phyloP scores from a whole-genome alignment of 495 filamentous ascomycete species.

The Aspergillus steynii region DNA sequence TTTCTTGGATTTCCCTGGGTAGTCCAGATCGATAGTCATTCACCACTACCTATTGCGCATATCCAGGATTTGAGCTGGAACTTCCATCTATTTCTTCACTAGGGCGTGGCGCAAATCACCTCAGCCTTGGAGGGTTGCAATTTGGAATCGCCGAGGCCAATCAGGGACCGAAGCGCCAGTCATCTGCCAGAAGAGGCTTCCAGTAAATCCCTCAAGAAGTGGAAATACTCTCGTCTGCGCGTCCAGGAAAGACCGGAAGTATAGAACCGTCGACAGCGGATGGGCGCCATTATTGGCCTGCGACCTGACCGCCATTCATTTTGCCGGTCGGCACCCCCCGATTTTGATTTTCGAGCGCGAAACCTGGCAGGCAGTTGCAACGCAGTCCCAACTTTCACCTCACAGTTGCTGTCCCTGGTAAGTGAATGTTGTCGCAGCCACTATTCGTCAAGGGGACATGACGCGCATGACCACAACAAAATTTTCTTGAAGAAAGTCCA shows the following conservation, averaged over 20 bases:
- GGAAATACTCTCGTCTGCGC: background rate
- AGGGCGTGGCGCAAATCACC: too few relatives aligned
- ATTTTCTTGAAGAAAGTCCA: background rate
- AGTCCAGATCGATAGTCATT: background rate
- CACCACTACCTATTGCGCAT: background rate
- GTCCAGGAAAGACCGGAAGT: background rate
- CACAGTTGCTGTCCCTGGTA: constrained; percentile 8
- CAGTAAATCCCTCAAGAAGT: too few relatives aligned
- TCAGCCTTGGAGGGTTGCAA: background rate
- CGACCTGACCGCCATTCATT: background rate
- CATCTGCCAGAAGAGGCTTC: too few relatives aligned
- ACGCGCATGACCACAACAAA: constrained; percentile 9
- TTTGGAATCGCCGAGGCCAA: background rate
- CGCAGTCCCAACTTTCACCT: background rate
- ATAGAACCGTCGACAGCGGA: background rate
- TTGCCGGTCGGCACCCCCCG: background rate
- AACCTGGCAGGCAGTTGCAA: too few relatives aligned
- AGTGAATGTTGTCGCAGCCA: constrained; percentile 12
- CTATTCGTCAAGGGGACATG: background rate
- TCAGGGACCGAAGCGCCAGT: background rate
- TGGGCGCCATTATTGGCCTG: background rate
- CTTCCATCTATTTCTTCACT: background rate
- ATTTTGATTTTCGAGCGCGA: background rate
- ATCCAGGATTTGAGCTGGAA: background rate
- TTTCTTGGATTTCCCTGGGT: background rate